These are phyloP conservation scores for Ogataea glucozyma DNA, from an alignment of 805 yeast species.

Conservation along the genomic window DNA sequence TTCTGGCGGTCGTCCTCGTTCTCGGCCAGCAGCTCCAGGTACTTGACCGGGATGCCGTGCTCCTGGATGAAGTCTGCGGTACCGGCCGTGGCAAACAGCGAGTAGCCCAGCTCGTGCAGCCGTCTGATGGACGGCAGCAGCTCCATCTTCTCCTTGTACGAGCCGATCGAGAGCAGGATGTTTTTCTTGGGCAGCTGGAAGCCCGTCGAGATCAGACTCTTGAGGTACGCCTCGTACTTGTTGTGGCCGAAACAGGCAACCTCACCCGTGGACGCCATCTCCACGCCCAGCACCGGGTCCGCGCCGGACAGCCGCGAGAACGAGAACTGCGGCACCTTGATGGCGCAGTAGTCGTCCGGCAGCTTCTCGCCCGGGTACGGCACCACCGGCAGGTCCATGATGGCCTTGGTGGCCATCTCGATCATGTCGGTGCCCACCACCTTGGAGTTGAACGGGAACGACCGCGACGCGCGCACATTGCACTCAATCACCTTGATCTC, in stretches of 20 bases:
- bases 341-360: conserved; percentile 93
- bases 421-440: conserved; percentile 95
- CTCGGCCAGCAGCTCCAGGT: conserved; percentile 81
- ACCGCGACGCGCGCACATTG: conserved; percentile 98
- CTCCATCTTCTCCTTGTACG: conserved; percentile 94
- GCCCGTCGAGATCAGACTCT: conserved; percentile 92
- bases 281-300: conserved; percentile 96
- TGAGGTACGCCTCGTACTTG: conserved; percentile 96
- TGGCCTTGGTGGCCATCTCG: conserved; percentile 96
- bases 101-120: conserved; percentile 80
- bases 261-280: conserved; percentile 99
- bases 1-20: conserved; percentile 74
- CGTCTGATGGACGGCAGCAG: conserved; percentile 83
- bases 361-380: conserved; percentile 89
- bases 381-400: conserved; percentile 80
- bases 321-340: conserved; percentile 96
- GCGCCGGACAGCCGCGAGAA: conserved; percentile 97
- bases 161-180: conserved; percentile 90
- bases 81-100: conserved; percentile 96
- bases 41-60: conserved; percentile 91
- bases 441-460: conserved; percentile 97
- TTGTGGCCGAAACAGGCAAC: conserved; percentile 96
- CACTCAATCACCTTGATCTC: conserved; percentile 98
- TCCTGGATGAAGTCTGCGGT: conserved; percentile 98
- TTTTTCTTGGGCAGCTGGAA: conserved; percentile 94